Evolutionary conservation across 2,329 filamentous ascomycete species (phyloP).

Genomic region (Ophiocordyceps camponoti-rufipedis): DNA sequence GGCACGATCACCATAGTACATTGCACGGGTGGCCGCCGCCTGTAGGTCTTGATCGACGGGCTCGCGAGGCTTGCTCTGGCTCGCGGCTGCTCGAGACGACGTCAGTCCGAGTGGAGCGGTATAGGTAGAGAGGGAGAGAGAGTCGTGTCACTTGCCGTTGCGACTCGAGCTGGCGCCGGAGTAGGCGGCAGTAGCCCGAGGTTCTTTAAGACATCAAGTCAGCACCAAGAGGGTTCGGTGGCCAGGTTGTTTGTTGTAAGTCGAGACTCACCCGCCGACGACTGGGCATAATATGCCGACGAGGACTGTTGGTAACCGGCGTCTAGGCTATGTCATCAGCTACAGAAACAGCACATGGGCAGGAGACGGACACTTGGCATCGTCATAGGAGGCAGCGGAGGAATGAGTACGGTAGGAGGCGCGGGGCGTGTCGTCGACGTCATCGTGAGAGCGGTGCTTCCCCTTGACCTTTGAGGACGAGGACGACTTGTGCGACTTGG

Average conservation of each 20-base stretch:
- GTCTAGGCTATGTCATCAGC: neutral
- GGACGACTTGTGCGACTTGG: slow-evolving; percentile 1
- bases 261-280: slow-evolving; percentile 1
- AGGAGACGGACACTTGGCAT: neutral
- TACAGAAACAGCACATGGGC: neutral
- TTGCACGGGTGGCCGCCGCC: slow-evolving; percentile 4
- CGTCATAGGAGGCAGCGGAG: neutral
- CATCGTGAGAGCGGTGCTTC: slow-evolving; percentile 3
- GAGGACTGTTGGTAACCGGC: neutral
- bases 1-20: slow-evolving; percentile 5
- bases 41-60: slow-evolving; percentile 5
- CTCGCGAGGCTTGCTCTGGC: neutral
- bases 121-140: neutral
- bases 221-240: neutral
- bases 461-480: slow-evolving; percentile 2
- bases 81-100: neutral
- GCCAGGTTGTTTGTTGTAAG: neutral
- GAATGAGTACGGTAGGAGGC: neutral
- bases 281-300: neutral
- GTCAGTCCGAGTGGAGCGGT: too few species aligned
- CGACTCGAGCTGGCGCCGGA: neutral
- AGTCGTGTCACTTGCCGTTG: neutral
- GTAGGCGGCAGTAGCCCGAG: neutral
- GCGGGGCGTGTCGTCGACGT: neutral
- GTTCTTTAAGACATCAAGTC: neutral